Evolutionary conservation across 2,329 filamentous ascomycete genomes (phyloP).

Genomic region (Aspergillus phoenicis): DNA sequence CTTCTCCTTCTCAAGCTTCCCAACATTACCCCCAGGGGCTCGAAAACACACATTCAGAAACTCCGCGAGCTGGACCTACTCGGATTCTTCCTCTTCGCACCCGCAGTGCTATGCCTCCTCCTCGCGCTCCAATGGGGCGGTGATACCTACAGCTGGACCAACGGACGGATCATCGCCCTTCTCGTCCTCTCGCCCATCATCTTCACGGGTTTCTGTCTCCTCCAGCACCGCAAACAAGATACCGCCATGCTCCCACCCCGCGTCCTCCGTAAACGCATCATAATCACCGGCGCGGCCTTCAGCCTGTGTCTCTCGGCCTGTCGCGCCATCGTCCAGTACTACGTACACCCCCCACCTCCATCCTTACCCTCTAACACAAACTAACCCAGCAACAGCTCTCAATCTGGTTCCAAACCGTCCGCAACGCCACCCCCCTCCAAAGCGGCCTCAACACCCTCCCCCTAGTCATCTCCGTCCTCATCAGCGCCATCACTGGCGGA

Average conservation of each 20-base stretch:
- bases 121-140: slow-evolving; percentile 1
- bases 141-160: slow-evolving; percentile 4
- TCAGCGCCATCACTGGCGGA: background rate
- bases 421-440: background rate
- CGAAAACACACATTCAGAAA: background rate
- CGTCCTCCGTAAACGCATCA: background rate
- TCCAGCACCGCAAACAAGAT: slow-evolving; percentile 2
- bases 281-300: background rate
- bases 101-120: background rate
- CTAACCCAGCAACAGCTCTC: background rate
- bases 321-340: slow-evolving; percentile 3
- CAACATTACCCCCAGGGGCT: background rate
- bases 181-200: background rate
- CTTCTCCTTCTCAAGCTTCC: background rate
- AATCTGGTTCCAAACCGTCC: slow-evolving; percentile 2
- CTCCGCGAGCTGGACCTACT: background rate
- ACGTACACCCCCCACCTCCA: background rate
- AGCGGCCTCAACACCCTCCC: background rate
- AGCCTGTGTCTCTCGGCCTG: slow-evolving; percentile 1
- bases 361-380: background rate
- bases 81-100: background rate
- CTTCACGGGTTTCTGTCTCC: slow-evolving; percentile 2
- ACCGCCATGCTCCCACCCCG: background rate
- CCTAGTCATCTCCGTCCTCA: background rate
- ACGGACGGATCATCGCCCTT: background rate